A percentile compares a stretch with the other conserved stretches of the same genome.
These are phyloP conservation scores for Gonapodya prolifera DNA, from an alignment of 192 early-diverging fungal genomes.

Conservation along the genomic window DNA sequence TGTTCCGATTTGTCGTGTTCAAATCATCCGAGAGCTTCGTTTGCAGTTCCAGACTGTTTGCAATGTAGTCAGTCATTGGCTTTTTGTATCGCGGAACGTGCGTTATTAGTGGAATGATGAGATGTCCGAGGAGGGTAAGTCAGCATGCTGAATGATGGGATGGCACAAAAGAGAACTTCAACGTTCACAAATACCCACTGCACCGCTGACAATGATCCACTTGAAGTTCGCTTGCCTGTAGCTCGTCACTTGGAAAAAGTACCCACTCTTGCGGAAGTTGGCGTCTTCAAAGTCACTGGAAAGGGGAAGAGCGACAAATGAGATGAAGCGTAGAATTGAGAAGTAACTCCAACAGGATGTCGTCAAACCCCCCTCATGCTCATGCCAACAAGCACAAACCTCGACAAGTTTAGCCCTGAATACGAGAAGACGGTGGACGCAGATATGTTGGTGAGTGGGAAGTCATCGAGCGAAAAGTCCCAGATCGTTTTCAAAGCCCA, in stretches of 20 bases:
- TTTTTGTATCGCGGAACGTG: neutral
- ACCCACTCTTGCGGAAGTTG: neutral
- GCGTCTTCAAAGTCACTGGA: neutral
- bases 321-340: neutral
- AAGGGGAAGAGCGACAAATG: neutral
- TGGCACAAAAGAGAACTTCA: neutral
- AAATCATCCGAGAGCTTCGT: neutral
- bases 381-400: neutral
- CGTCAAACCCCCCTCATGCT: neutral
- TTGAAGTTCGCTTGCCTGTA: neutral
- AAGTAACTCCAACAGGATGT: neutral
- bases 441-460: neutral
- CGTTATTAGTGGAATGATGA: neutral
- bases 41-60: neutral
- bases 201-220: neutral
- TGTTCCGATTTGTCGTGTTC: neutral
- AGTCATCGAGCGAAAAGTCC: neutral
- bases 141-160: neutral
- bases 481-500: neutral
- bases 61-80: neutral
- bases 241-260: neutral
- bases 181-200: neutral
- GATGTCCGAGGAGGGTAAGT: neutral
- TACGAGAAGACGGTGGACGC: neutral
- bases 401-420: neutral